phyloP scores from a whole-genome alignment of 208 protist species.

The Trypanosoma avium region DNA sequence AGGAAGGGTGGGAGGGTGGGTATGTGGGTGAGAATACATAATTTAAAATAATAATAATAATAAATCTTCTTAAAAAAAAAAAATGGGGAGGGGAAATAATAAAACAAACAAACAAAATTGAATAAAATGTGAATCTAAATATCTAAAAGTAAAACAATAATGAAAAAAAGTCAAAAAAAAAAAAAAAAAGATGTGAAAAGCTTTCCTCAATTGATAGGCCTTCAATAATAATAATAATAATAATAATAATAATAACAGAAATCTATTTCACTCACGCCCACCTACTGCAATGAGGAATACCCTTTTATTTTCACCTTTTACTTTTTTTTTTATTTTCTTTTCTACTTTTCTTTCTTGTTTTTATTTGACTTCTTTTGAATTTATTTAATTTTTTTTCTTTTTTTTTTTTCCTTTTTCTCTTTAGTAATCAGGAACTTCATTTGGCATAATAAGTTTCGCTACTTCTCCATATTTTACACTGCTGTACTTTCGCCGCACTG shows the following conservation, averaged over 20 bases:
- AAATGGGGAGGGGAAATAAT: background rate
- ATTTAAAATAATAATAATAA: no score
- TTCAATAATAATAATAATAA: no score
- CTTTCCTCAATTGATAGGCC: no score
- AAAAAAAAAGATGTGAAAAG: no score
- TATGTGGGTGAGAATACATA: no score
- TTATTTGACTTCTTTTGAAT: background rate
- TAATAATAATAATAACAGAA: no score
- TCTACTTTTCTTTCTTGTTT: background rate
- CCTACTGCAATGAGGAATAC: background rate
- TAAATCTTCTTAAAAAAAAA: no score
- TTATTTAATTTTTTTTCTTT: conserved; percentile 7
- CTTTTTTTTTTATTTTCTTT: conserved; percentile 4
- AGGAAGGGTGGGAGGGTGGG: no score
- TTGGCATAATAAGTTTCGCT: conserved; percentile 64
- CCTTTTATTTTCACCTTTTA: background rate
- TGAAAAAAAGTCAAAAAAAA: background rate
- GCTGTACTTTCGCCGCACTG: conserved; percentile 88
- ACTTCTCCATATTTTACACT: conserved; percentile 76
- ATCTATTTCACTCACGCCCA: background rate
- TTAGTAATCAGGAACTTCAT: conserved; percentile 42
- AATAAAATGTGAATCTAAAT: background rate
- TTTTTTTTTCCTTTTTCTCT: conserved; percentile 7
- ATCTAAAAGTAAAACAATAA: background rate
- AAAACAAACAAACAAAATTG: conserved; percentile 5